Base-by-base conservation (phyloP, 2,329 filamentous ascomycete genomes). In the Alternaria triticina region DNA sequence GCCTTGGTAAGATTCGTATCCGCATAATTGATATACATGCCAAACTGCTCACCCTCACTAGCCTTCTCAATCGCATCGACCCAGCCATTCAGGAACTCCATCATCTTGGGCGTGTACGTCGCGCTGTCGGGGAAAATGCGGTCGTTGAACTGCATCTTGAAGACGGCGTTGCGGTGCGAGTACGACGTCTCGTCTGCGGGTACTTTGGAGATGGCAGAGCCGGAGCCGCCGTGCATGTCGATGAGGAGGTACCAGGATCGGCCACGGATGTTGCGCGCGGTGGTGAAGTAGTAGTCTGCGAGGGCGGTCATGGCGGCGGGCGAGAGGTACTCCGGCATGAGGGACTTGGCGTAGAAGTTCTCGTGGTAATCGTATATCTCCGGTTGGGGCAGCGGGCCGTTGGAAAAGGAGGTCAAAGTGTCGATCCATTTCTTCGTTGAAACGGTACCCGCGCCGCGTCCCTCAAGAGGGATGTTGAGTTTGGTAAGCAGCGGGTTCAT, bases 1-100 rank as follows among this genome's bases (percentile, higher is more conserved):
- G 77, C 75, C 30, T 77, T 77, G 51, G 76, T 78, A 67, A 86
- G 72, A 43, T 76, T 79, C 9, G 83, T 78, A 72, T 86, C 84
- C 17, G 82, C 81, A 65, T 86, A 86, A 73, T 86, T 86, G 69
- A 82, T 81, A 68, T 86, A 86, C 75, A 82, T 82, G 20, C 82
- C 82, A 75, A 79, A 82, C 28, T 79, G 68, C 28, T 56, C 59
- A 2, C 54, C 64, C 1, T 64, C 59, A 8, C 64, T 72, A 22
- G 72, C 72, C 49, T 71, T 62, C 12, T 61, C 72, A 54, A 80
- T 69, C 8, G 69, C 71, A 15, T 77, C 73, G 25, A 81, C 75
- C 76, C 81, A 83, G 50, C 75, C 75, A 28, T 82, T 75, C 22
- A 83, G 44, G 51, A 82, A 80, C 8, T 57, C 45, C 49, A 80